Evolutionary conservation across 495 filamentous ascomycete species (phyloP), one percentile per base, ranked within the genome.

Genomic region (Tetracladium marchalianum): DNA sequence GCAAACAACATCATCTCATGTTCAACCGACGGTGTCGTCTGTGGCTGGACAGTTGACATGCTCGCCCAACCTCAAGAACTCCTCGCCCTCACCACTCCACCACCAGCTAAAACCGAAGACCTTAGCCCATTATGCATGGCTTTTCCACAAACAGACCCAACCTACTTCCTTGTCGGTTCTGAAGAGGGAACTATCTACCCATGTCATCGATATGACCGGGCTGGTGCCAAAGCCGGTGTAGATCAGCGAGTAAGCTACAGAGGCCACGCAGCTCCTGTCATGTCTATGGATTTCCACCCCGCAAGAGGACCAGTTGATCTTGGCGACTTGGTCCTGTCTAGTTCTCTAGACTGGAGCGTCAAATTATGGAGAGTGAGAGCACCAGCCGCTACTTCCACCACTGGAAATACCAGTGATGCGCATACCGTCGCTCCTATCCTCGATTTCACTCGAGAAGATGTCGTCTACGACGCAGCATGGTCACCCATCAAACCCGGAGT

Each of bases 41-140:
- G 93, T 64, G 84, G 86, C 38, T 99, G 93, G 93, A 85, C 83
- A 13, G 82, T 95, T 10, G 93, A 97, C 66, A 97, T 97, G 88
- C 81, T 99, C 31, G 83, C 87, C 1, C 83, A 93, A 57, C 93
- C 93, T 0, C 88, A 95, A 65, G 93, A 99, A 66, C 81, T 82
- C 35, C 76, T 99, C 32, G 84, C 90, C 44, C 76, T 99, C 16
- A 77, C 73, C 17, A 82, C 85, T 1, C 93, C 92, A n/a, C 79
- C 80, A 15, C 88, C 89, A 2, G 77, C 84, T 43, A 95, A 93
- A 61, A 90, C 84, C 3, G 92, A 98, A 64, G 92, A 97, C 56
- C 75, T 97, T 11, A 82, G 84, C n/a, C 92, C 93, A 17, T 95
- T 87, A 4, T 94, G 88, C 66, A 90, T 97, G 77, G 87, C 86